Evolutionary conservation across 108 stramenopile species (phyloP), one percentile per base, ranked within the genome.

Genomic region (Parietichytrium sp.): DNA sequence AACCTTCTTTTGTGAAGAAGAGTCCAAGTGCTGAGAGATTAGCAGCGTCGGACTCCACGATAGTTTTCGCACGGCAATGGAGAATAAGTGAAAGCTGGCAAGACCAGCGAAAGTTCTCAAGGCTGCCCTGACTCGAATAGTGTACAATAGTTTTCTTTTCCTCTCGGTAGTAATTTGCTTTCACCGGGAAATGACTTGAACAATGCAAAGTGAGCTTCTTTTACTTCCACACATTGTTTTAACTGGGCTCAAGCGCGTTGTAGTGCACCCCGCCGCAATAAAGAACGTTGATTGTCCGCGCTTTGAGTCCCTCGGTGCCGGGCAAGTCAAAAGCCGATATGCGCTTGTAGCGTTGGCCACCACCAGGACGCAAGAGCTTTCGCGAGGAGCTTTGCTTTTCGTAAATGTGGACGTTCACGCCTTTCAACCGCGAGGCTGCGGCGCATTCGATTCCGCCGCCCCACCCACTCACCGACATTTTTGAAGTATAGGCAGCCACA

Each of bases 401-500:
- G 78, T 82, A 85, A 12, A 85, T 54, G 61, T 85, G 84, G 38
- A 82, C 55, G 77, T 85, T 83, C 54, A 47, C 47, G 0, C 48
- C 6, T 47, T 49, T 51, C 13, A 85, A 23, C 2, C 48, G 29
- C 26, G 82, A 83, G 16, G 26, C 18, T 13, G 81, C 81, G 29
- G 82, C 85, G 48, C 82, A 82, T 36, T 85, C 85, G 72, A 85
- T 85, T 26, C 85, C 85, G 6, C 85, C 85, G 26, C 85, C 85
- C 85, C 85, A 85, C 3, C 85, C 82, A 18, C 36, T 8, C 15
- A 29, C 16, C 8, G 79, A 36, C 80, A 85, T 85, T 3, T 36
- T 13, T 4, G 33, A 47, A 20, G 53, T 27, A 54, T 85, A 85
- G 18, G 25, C 33, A 15, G 4, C 12, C n/a, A 82, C 81, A 27